Percentiles rank a stretch among this genome's conserved stretches.
phyloP scores from a whole-genome alignment of 1,284 basidiomycete genomes.

The Tilletia indica region DNA sequence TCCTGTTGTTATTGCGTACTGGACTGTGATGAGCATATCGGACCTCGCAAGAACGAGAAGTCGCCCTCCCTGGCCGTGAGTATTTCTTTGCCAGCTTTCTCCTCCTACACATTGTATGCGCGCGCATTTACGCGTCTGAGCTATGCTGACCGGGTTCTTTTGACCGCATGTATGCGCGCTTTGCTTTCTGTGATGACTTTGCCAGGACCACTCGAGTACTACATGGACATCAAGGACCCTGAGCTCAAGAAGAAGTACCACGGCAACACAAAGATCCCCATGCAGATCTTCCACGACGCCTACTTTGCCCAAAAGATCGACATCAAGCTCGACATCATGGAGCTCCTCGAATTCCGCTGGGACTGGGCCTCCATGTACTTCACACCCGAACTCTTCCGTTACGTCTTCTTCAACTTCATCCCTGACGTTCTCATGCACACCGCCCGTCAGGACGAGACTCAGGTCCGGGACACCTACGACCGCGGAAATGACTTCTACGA shows the following conservation, averaged over 20 bases:
- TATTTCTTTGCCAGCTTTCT: not conserved
- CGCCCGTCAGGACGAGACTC: slow-evolving; percentile 85
- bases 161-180: not conserved
- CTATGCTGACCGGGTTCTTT: not conserved
- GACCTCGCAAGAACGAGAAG: slow-evolving; percentile 81
- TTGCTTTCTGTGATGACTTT: not conserved
- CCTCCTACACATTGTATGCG: too few relatives aligned
- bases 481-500: slow-evolving; percentile 91
- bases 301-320: slow-evolving; percentile 97
- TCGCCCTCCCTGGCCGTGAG: slow-evolving; percentile 69
- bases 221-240: slow-evolving; percentile 84
- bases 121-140: too few relatives aligned
- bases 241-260: slow-evolving; percentile 75
- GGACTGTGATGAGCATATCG: slow-evolving; percentile 83
- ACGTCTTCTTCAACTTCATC: slow-evolving; percentile 81
- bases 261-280: slow-evolving; percentile 84
- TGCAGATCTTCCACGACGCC: slow-evolving; percentile 95
- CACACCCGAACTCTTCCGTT: slow-evolving; percentile 86
- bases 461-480: slow-evolving; percentile 95
- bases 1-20: slow-evolving; percentile 82
- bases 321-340: slow-evolving; percentile 90
- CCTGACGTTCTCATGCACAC: slow-evolving; percentile 93
- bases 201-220: slow-evolving; percentile 67
- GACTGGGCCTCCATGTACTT: slow-evolving; percentile 89
- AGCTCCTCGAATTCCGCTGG: slow-evolving; percentile 87